Evolutionary conservation across 1,139 yeast genomes (phyloP), one percentile per base, ranked within the genome.

Genomic region (Suzukiozyma palmioleophila): DNA sequence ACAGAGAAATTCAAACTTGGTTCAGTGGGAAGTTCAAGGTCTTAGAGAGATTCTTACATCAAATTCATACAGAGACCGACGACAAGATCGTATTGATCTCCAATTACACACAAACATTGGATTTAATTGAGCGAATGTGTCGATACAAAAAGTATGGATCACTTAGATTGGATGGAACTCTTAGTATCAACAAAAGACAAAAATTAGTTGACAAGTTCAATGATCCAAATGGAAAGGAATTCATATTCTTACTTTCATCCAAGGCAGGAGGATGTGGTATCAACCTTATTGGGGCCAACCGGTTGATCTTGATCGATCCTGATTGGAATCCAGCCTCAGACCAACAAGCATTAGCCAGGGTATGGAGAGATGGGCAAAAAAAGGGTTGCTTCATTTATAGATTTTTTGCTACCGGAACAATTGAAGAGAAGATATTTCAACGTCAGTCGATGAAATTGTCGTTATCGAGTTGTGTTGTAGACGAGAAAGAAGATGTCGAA

Each of bases 251-350:
- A 46, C 68, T 92, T 40, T 88, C 96, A 53, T 87, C 96, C 9
- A 94, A 92, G 60, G 99, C 99, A 1, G 99, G 99, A 50, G 99
- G 99, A 0, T 92, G 98, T 69, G 99, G 99, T 61, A 88, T 92
- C 56, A 92, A 92, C 56, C 74, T 92, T 49, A 92, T 92, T 53
- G 98, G 98, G 8, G 99, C 98, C 8, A 92, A 94, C 53, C 73
- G 98, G 45, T 69, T 92, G 45, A 79, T 92, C 24, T 69, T 92
- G 41, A 73, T 92, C 53, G 99, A 92, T 57, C 98, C 98, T 0
- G 98, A 94, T 60, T 92, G 98, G 98, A 92, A 92, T 53, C 98
- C 98, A 0, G 98, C 98, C 0, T 85, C 97, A 2, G 98, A 92
- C 58, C 98, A 92, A 59, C 98, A 92, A 63, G 98, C 98, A 0